Evolutionary conservation across 768 basidiomycete genomes (phyloP).

Genomic region (Suillus luteus): DNA sequence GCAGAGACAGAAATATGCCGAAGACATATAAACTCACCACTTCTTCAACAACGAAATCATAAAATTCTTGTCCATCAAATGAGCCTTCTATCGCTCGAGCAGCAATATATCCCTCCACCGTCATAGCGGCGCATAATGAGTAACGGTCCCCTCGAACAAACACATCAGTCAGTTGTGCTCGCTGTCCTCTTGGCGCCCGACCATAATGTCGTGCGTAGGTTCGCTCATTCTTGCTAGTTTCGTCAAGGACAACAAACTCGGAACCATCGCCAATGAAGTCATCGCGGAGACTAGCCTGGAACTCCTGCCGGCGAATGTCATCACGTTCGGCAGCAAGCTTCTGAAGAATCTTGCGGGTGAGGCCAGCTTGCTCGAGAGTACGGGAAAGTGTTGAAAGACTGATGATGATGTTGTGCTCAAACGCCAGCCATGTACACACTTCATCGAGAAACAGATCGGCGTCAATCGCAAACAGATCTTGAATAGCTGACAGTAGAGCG

Average conservation of each 20-base stretch:
- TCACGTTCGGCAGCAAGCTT: constrained; percentile 6
- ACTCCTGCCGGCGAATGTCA: constrained; percentile 16
- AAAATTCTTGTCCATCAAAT: neutral
- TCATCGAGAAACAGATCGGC: constrained; percentile 26
- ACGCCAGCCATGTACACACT: constrained; percentile 23
- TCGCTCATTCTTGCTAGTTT: constrained; percentile 38
- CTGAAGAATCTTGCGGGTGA: constrained; percentile 13
- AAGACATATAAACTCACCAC: neutral
- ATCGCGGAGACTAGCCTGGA: constrained; percentile 14
- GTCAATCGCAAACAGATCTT: constrained; percentile 20
- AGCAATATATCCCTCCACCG: neutral
- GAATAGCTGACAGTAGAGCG: constrained; percentile 23
- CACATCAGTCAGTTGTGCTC: constrained; percentile 17
- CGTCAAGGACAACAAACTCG: constrained; percentile 31
- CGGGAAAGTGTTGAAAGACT: constrained; percentile 18
- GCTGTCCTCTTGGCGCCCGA: constrained; percentile 3
- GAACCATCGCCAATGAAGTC: constrained; percentile 16
- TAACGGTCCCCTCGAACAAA: constrained; percentile 35
- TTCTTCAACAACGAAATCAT: neutral
- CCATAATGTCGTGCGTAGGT: neutral
- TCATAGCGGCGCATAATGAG: constrained; percentile 36
- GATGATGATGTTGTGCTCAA: constrained; percentile 28
- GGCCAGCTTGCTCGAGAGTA: constrained; percentile 20
- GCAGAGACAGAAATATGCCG: too few relatives aligned
- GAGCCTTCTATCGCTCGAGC: neutral